Conservation (phyloP, 805 yeast species). For the Pichia cephalocereana region DNA sequence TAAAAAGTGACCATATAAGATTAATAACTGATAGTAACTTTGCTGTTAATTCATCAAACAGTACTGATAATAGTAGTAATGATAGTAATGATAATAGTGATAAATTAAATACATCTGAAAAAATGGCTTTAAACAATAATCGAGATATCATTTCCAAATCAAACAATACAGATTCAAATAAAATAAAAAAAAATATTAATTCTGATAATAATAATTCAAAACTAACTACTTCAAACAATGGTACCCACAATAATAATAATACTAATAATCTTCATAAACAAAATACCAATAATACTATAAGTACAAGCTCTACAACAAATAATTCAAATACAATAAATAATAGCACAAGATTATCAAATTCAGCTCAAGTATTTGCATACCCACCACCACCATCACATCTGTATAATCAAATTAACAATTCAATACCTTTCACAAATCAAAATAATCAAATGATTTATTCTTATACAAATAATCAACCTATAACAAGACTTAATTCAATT, state of each 20-base stretch:
- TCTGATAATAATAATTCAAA: too few species aligned
- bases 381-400: too few species aligned
- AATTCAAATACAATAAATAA: neutral
- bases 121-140: too few species aligned
- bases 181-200: too few species aligned
- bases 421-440: neutral
- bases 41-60: neutral
- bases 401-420: too few species aligned
- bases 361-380: too few species aligned
- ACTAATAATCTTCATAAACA: neutral
- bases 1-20: neutral
- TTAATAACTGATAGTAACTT: neutral
- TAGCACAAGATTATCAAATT: neutral
- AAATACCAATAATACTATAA: neutral
- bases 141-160: too few species aligned
- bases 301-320: neutral
- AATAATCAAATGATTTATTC: neutral
- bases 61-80: too few species aligned
- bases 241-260: neutral
- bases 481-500: constrained; percentile 13
- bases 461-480: neutral
- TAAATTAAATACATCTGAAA: too few species aligned
- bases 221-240: too few species aligned
- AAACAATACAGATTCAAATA: too few species aligned
- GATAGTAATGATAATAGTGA: too few species aligned